These are phyloP conservation scores for Ophiocordyceps polyrhachis-furcata DNA, from an alignment of 2,329 filamentous ascomycete genomes.

Conservation along the genomic window DNA sequence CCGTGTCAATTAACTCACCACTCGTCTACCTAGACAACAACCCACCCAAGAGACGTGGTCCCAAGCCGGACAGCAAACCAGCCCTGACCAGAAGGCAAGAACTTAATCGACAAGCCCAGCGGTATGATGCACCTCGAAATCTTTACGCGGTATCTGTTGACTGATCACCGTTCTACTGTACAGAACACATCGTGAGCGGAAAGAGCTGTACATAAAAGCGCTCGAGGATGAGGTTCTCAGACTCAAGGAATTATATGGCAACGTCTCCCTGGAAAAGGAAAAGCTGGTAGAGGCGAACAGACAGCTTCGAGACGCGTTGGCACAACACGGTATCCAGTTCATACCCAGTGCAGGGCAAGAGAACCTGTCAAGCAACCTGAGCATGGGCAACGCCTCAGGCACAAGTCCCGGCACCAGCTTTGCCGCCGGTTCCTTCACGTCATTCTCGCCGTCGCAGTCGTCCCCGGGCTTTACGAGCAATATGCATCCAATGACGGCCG, in stretches of 20 bases:
- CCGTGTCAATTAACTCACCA: not conserved
- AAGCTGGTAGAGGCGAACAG: conserved; percentile 62
- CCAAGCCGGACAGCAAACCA: conserved; percentile 92
- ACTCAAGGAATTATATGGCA: conserved; percentile 69
- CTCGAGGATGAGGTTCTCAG: conserved; percentile 82
- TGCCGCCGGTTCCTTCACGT: conserved; percentile 22
- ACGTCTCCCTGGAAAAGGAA: conserved; percentile 57
- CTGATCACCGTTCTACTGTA: not conserved
- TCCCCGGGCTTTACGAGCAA: conserved; percentile 13
- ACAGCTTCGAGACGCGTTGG: conserved; percentile 41
- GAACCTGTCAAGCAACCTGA: conserved; percentile 26
- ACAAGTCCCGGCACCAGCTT: conserved; percentile 44
- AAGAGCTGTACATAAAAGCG: conserved; percentile 88
- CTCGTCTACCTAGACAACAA: conserved; percentile 49
- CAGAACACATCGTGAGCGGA: conserved; percentile 90
- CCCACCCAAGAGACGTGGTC: conserved; percentile 72
- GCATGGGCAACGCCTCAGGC: conserved; percentile 25
- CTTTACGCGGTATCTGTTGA: not conserved
- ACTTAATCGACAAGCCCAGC: conserved; percentile 85
- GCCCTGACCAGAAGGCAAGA: conserved; percentile 84
- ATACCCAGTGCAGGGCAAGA: conserved; percentile 13
- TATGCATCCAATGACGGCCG: conserved; percentile 12
- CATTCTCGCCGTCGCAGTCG: conserved; percentile 27
- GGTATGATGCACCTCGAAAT: conserved; percentile 33
- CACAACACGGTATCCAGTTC: conserved; percentile 30